Percentiles rank a stretch among this genome's conserved stretches.
These are phyloP conservation scores for Daldinia eschscholtzii DNA, from an alignment of 2,329 filamentous ascomycete genomes.

Conservation along the genomic window DNA sequence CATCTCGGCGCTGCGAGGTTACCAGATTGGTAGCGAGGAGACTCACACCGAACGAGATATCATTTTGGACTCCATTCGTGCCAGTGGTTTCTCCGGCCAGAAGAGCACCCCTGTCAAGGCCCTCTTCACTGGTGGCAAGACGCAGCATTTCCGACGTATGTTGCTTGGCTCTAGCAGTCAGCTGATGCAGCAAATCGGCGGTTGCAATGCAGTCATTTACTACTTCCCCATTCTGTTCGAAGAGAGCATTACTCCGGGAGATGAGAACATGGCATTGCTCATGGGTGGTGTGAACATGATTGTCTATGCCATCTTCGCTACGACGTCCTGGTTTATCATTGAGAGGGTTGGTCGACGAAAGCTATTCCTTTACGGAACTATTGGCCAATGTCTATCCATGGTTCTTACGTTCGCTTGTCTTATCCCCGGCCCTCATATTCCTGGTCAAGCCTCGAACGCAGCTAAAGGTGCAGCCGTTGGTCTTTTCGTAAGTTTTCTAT, in stretches of 20 bases:
- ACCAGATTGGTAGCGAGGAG: constrained; percentile 65
- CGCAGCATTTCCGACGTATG: constrained; percentile 75
- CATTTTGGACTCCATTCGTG: constrained; percentile 73
- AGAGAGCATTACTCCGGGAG: constrained; percentile 56
- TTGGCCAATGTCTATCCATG: constrained; percentile 67
- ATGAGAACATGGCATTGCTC: constrained; percentile 60
- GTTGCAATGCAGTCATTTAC: constrained; percentile 71
- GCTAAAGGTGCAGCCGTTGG: constrained; percentile 77
- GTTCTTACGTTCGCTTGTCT: constrained; percentile 72
- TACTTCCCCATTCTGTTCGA: constrained; percentile 72
- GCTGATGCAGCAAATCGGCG: constrained; percentile 72
- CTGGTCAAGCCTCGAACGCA: constrained; percentile 49
- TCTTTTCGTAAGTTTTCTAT: constrained; percentile 61
- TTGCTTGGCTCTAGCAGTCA: constrained; percentile 70
- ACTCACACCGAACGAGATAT: constrained; percentile 70
- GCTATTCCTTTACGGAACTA: constrained; percentile 60
- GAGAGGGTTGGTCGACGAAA: constrained; percentile 61
- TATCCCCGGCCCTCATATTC: constrained; percentile 70
- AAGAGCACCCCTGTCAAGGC: constrained; percentile 64
- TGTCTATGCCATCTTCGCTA: constrained; percentile 53
- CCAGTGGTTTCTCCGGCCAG: constrained; percentile 61
- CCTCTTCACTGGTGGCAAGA: constrained; percentile 72
- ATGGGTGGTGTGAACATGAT: constrained; percentile 56
- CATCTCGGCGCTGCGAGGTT: constrained; percentile 55
- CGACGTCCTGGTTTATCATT: constrained; percentile 59